Base-by-base conservation (phyloP, 139 green algal genomes). In the Ulvella scutata region DNA sequence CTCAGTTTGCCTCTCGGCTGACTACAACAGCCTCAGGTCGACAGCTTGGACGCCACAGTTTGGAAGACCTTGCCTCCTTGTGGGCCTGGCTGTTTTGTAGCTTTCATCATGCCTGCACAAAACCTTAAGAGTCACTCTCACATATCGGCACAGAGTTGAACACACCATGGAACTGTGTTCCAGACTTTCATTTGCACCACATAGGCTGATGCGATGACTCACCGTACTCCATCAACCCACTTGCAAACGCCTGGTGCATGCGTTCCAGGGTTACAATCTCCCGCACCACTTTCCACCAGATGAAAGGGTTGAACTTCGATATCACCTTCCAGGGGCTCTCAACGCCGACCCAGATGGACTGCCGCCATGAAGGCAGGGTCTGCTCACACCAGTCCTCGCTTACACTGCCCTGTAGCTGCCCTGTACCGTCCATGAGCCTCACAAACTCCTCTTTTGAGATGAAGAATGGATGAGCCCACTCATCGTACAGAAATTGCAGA, bases 391-490 rank as follows among this genome's bases (percentile, higher is more conserved):
- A 98, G 85, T 98, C 86, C 3, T 84, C 89, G 4, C 79, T 75
- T 0, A 43, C 74, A 0, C 95, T 82, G 2, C 43, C 38, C 34
- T 87, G 72, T 44, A 95, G 74, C 80, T 83, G 73, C 29, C 86
- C 86, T 2, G 87, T 94, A 38, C 78, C 84, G 80, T 91, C 60
- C 83, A 94, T 88, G 35, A 96, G 82, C 13, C 92, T 85, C 0
- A 78, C 87, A 75, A 95, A 98, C 82, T 98, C 91, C 79, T 96
- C 79, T 39, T 90, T 91, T 44, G 86, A 94, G 74, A 98, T 90
- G 85, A 98, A 98, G 88, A 90, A 96, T 40, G 93, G 93, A 82
- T 98, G 93, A 26, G 93, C 92, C 92, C 91, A 96, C 83, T 98
- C 93, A 31, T 96, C 90, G 62, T 97, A 98, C 78, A 98, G 79